Conservation (phyloP, 768 basidiomycete species). For the Pluteus cervinus region DNA sequence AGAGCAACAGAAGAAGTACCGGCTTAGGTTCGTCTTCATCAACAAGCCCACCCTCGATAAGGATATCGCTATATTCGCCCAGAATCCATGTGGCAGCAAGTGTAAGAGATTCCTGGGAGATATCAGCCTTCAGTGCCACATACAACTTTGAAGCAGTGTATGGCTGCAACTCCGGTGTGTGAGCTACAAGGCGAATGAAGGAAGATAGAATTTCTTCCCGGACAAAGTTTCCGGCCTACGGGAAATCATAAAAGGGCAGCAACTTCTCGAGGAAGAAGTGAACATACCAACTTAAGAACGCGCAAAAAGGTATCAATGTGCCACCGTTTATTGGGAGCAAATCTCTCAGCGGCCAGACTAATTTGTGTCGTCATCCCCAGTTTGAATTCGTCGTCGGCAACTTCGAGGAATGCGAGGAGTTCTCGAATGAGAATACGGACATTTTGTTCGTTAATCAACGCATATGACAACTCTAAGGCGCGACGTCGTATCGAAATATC, state of each 20-base stretch:
- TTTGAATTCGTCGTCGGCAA: constrained; percentile 99
- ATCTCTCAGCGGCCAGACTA: constrained; percentile 90
- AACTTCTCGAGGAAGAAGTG: background rate
- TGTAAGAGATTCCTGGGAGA: constrained; percentile 95
- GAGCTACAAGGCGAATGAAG: constrained; percentile 93
- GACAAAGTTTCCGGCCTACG: constrained; percentile 96
- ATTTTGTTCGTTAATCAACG: constrained; percentile 92
- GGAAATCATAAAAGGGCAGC: background rate
- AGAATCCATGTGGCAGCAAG: constrained; percentile 92
- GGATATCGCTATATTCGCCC: constrained; percentile 91
- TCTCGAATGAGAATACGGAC: constrained; percentile 90
- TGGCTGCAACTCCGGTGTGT: constrained; percentile 94
- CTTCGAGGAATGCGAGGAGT: constrained; percentile 91
- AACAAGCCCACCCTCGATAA: constrained; percentile 81
- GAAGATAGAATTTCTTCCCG: constrained; percentile 92
- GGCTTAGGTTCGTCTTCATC: constrained; percentile 64
- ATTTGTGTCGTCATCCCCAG: constrained; percentile 97
- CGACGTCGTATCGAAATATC: constrained; percentile 98
- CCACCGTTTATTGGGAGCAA: constrained; percentile 97
- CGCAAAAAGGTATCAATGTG: constrained; percentile 97
- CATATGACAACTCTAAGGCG: constrained; percentile 94
- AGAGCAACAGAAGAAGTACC: constrained; percentile 31
- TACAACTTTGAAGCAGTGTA: constrained; percentile 94
- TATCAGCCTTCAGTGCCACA: constrained; percentile 78
- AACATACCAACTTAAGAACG: constrained; percentile 79